Conservation (phyloP, 164 flowering plant genomes). For the Malania oleifera region DNA sequence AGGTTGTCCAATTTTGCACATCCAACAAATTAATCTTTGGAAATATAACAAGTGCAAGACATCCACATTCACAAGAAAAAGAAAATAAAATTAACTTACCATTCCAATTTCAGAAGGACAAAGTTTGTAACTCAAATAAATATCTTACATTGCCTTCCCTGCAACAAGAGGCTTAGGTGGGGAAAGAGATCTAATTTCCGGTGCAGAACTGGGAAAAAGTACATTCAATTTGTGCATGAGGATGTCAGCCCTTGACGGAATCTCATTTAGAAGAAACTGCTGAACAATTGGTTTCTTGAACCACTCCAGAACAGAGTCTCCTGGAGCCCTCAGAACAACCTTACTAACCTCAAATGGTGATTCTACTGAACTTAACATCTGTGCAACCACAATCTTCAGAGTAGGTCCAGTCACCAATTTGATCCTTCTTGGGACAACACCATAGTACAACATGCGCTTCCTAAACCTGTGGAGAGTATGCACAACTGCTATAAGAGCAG, state of each 20-base stretch:
- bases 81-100: too few relatives aligned
- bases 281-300: constrained; percentile 97
- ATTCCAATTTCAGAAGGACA: too few relatives aligned
- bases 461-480: constrained; percentile 96
- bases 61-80: too few relatives aligned
- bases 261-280: constrained; percentile 91
- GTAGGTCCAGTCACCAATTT: constrained; percentile 95
- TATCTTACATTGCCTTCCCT: constrained; percentile 34
- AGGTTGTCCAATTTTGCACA: too few relatives aligned
- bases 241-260: constrained; percentile 84
- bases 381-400: constrained; percentile 85
- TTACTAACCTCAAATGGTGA: constrained; percentile 99
- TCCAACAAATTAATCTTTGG: too few relatives aligned
- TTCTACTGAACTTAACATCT: constrained; percentile 76
- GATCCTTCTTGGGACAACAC: constrained; percentile 89
- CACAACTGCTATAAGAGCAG: constrained; percentile 90
- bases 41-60: too few relatives aligned
- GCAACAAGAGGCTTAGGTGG: constrained; percentile 72
- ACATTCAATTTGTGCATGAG: constrained; percentile 92
- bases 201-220: constrained; percentile 88
- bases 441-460: constrained; percentile 93
- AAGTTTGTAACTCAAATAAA: too few relatives aligned
- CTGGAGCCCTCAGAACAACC: constrained; percentile 91
- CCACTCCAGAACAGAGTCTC: constrained; percentile 92
- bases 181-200: constrained; percentile 76